A percentile compares a stretch with the other conserved stretches of the same genome.
These are phyloP conservation scores for Tricholoma terreum DNA, from an alignment of 768 basidiomycete genomes.

Conservation along the genomic window DNA sequence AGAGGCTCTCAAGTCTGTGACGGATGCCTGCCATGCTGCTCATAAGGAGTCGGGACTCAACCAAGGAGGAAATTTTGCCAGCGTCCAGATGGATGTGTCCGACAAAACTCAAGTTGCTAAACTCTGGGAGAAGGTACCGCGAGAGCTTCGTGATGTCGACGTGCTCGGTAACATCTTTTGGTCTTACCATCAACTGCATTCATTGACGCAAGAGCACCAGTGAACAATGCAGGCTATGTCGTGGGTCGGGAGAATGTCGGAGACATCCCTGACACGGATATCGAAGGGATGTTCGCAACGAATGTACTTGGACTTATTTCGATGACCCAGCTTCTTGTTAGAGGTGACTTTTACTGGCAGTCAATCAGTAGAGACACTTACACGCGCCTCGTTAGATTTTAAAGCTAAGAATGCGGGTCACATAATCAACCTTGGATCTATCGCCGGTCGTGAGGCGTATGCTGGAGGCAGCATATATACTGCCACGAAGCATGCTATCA, in stretches of 20 bases:
- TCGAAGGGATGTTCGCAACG: slow-evolving; percentile 80
- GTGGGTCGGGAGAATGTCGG: slow-evolving; percentile 87
- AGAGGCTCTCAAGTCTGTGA: slow-evolving; percentile 70
- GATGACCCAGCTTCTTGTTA: slow-evolving; percentile 72
- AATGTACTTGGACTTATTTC: slow-evolving; percentile 85
- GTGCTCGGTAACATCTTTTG: slow-evolving; percentile 61
- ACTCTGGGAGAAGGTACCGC: slow-evolving; percentile 70
- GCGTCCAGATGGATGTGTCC: slow-evolving; percentile 75
- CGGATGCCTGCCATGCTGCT: slow-evolving; percentile 62
- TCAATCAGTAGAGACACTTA: neutral
- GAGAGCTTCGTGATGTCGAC: slow-evolving; percentile 70
- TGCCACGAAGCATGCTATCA: slow-evolving; percentile 86
- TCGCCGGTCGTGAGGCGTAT: slow-evolving; percentile 87
- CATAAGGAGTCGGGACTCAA: slow-evolving; percentile 70
- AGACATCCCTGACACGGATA: slow-evolving; percentile 68
- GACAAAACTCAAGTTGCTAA: slow-evolving; percentile 69
- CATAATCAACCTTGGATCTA: slow-evolving; percentile 92
- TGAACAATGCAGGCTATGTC: slow-evolving; percentile 83
- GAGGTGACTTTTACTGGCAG: slow-evolving; percentile 33
- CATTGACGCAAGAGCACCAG: slow-evolving; percentile 23
- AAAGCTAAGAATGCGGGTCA: slow-evolving; percentile 76
- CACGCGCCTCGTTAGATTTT: slow-evolving; percentile 52
- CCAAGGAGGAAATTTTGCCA: slow-evolving; percentile 74
- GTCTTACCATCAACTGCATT: neutral
- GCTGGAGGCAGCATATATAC: slow-evolving; percentile 90